phyloP scores from a whole-genome alignment of 2,329 filamentous ascomycete species.

The Neoarthrinium moseri region DNA sequence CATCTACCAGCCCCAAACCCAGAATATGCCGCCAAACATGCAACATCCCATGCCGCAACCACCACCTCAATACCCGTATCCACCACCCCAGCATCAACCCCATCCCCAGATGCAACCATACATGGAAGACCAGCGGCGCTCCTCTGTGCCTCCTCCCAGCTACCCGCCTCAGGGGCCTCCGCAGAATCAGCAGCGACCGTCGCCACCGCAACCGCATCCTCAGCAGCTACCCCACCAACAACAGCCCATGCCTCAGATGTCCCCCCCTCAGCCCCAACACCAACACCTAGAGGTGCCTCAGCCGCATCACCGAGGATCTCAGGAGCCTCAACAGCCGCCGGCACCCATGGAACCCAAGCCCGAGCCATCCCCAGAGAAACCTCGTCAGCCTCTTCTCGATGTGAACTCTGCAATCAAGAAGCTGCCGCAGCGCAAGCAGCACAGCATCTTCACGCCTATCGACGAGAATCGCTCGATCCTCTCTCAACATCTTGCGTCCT shows the following conservation, averaged over 20 bases:
- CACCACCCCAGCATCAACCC: slow-evolving; percentile 34
- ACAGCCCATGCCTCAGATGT: slow-evolving; percentile 10
- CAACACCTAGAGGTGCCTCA: slow-evolving; percentile 25
- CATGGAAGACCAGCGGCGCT: slow-evolving; percentile 72
- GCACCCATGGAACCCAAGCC: slow-evolving; percentile 49
- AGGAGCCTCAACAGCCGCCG: slow-evolving; percentile 47
- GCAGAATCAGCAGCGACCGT: slow-evolving; percentile 47
- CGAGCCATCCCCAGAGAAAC: slow-evolving; percentile 46
- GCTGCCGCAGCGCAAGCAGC: slow-evolving; percentile 73
- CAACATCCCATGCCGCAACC: slow-evolving; percentile 36
- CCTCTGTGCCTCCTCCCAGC: slow-evolving; percentile 67
- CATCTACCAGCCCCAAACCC: slow-evolving; percentile 72
- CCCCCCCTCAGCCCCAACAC: slow-evolving; percentile 18
- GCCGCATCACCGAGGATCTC: slow-evolving; percentile 9
- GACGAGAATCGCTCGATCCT: slow-evolving; percentile 88
- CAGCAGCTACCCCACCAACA: slow-evolving; percentile 37
- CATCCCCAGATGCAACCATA: slow-evolving; percentile 64
- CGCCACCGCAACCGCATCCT: slow-evolving; percentile 52
- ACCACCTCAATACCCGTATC: slow-evolving; percentile 24
- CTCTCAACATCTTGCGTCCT: slow-evolving; percentile 75
- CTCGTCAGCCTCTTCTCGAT: slow-evolving; percentile 39
- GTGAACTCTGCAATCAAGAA: slow-evolving; percentile 56
- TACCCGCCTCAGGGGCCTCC: slow-evolving; percentile 60
- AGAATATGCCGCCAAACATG: slow-evolving; percentile 34
- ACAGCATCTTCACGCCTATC: slow-evolving; percentile 97